Evolutionary conservation across 371 early-diverging fungal genomes (phyloP).

Genomic region (Mortierella sp.): DNA sequence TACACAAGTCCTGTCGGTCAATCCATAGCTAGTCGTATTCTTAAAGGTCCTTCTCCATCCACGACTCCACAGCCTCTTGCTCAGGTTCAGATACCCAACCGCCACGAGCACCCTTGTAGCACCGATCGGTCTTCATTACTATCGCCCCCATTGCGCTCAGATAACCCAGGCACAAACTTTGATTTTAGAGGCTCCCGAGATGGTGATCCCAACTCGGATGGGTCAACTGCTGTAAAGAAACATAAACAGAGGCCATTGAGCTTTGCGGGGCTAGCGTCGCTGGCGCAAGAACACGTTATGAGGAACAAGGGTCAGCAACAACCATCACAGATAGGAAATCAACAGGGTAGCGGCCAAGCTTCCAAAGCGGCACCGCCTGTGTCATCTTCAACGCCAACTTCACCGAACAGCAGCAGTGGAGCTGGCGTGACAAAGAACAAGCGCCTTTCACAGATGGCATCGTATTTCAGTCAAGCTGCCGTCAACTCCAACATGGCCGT

Average conservation of each 20-base stretch:
- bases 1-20: conserved; percentile 11
- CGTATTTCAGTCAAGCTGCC: conserved; percentile 46
- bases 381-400: conserved; percentile 21
- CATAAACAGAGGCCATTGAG: conserved; percentile 42
- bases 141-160: conserved; percentile 32
- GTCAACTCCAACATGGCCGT: conserved; percentile 27
- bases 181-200: conserved; percentile 1
- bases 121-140: conserved; percentile 31
- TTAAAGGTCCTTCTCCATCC: conserved; percentile 24
- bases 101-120: conserved; percentile 25
- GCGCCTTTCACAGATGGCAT: conserved; percentile 43
- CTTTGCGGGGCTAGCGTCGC: conserved; percentile 42
- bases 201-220: neutral
- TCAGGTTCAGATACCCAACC: neutral
- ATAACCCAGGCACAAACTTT: conserved; percentile 16
- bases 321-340: neutral
- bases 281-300: conserved; percentile 48
- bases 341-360: conserved; percentile 4
- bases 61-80: neutral
- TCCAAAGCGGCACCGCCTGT: neutral
- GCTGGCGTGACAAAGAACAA: conserved; percentile 21
- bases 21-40: conserved; percentile 1
- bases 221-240: conserved; percentile 16
- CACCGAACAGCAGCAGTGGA: conserved; percentile 15
- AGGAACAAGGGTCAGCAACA: conserved; percentile 23